phyloP scores from a whole-genome alignment of 768 basidiomycete genomes.

The Panus rudis region DNA sequence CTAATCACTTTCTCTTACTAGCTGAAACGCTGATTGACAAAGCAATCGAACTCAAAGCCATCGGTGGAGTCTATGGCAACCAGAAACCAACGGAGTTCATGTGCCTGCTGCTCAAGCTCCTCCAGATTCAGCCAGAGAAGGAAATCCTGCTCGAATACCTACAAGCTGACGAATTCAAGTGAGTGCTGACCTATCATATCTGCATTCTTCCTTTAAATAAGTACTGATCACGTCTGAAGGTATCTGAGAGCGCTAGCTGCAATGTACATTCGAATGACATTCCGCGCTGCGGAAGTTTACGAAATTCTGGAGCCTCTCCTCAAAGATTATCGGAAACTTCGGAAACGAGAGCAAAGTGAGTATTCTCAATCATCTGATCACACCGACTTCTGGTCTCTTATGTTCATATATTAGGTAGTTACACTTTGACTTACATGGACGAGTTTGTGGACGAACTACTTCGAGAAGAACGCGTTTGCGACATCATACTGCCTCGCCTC shows the following conservation, averaged over 20 bases:
- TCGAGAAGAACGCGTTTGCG: conserved; percentile 88
- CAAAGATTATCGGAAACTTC: conserved; percentile 89
- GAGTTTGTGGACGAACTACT: conserved; percentile 84
- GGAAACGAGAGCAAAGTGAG: conserved; percentile 73
- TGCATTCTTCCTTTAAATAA: not conserved
- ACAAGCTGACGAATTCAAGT: conserved; percentile 98
- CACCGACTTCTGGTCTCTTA: not conserved
- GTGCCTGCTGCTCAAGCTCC: conserved; percentile 84
- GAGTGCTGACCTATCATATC: conserved; percentile 30
- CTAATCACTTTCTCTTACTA: conserved; percentile 23
- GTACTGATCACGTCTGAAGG: conserved; percentile 33
- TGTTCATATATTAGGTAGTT: conserved; percentile 56
- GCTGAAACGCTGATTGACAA: conserved; percentile 94
- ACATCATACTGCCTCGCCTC: conserved; percentile 90
- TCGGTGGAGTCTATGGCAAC: conserved; percentile 95
- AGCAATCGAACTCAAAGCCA: conserved; percentile 69
- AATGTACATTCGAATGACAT: conserved; percentile 94
- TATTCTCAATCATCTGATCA: conserved; percentile 2
- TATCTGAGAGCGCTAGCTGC: conserved; percentile 91
- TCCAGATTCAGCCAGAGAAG: conserved; percentile 97
- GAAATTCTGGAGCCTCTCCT: conserved; percentile 90
- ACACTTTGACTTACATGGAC: conserved; percentile 81
- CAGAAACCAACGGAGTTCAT: conserved; percentile 93
- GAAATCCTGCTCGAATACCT: conserved; percentile 96
- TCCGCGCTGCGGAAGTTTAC: conserved; percentile 83